Evolutionary conservation across 345 rosid species (phyloP).

Genomic region (Laguncularia racemosa): DNA sequence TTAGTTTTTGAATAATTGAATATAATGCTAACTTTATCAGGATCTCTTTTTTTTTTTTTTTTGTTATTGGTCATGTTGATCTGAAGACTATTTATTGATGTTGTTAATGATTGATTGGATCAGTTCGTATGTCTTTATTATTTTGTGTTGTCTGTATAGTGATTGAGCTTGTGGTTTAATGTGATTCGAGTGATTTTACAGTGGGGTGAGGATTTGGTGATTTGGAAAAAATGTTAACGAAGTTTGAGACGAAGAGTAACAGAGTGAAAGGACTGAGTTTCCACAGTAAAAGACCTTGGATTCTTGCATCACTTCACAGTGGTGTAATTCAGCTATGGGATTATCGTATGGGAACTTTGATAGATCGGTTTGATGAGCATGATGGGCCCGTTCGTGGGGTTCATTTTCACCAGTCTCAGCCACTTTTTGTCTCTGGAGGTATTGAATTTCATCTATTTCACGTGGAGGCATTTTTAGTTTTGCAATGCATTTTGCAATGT

Average conservation of each 20-base stretch:
- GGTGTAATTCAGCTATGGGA: conserved; percentile 99
- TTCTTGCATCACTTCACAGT: conserved; percentile 95
- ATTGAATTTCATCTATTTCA: background rate
- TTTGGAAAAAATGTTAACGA: conserved; percentile 70
- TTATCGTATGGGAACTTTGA: conserved; percentile 93
- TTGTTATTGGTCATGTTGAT: no score
- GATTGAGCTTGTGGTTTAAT: conserved; percentile 1
- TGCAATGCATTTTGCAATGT: background rate
- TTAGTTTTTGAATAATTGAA: no score
- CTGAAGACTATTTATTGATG: no score
- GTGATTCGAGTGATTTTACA: conserved; percentile 2
- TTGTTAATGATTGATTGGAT: no score
- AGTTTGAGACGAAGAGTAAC: conserved; percentile 97
- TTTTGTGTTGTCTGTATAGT: no score
- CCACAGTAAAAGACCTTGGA: conserved; percentile 96
- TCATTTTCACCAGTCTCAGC: conserved; percentile 90
- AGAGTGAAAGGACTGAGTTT: conserved; percentile 96
- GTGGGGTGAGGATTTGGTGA: conserved; percentile 17
- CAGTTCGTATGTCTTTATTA: no score
- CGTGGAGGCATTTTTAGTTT: background rate
- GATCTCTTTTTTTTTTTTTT: no score
- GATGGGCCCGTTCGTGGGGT: conserved; percentile 99
- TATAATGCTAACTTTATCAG: no score
- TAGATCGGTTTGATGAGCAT: conserved; percentile 92
- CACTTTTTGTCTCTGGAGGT: conserved; percentile 96